Evolutionary conservation across 768 basidiomycete genomes (phyloP), one percentile per base, ranked within the genome.

Genomic region (Fibroporia radiculosa): DNA sequence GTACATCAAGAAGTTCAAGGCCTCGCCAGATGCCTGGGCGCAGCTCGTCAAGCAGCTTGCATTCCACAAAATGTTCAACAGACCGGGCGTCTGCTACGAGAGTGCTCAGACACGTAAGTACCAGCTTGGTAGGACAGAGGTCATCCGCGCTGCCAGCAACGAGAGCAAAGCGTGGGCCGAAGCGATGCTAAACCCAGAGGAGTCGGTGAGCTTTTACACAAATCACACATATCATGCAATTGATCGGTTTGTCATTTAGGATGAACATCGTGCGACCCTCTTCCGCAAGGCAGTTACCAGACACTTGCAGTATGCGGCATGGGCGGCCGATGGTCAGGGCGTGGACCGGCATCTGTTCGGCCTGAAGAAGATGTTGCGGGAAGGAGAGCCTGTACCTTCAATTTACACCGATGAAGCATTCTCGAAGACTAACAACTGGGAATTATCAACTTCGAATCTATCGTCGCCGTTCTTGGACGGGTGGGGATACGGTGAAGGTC

Each of bases 401-500:
- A 68, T 96, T 2, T 93, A 89, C 68, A 72, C 58, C 38, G 92
- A 97, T 56, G 64, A 66, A 42, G 80, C 84, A 6, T 95, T 73
- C 57, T 56, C 68, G 6, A 72, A 71, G 61, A 86, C 83, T 34
- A 78, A 62, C 49, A 87, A 95, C 62, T 99, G 96, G 96, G 87
- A 95, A 64, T 67, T 98, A 53, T 88, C 83, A 31, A 99, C 96
- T 16, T 85, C 82, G 50, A 89, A 96, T 64, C 67, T 98, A 46
- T 84, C 82, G 40, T 83, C 79, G 34, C 72, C 71, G 40, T 93
- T 74, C 62, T 69, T 99, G 26, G 89, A 93, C 54, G 92, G 92
- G 18, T 98, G 95, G 95, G 96, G 95, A 12, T 97, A 97, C 59
- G 92, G 93, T 6, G 90, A 95, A 75, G 88, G 88, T 89, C 47